phyloP scores from a whole-genome alignment of 805 yeast species.

The Nakazawaea populi region DNA sequence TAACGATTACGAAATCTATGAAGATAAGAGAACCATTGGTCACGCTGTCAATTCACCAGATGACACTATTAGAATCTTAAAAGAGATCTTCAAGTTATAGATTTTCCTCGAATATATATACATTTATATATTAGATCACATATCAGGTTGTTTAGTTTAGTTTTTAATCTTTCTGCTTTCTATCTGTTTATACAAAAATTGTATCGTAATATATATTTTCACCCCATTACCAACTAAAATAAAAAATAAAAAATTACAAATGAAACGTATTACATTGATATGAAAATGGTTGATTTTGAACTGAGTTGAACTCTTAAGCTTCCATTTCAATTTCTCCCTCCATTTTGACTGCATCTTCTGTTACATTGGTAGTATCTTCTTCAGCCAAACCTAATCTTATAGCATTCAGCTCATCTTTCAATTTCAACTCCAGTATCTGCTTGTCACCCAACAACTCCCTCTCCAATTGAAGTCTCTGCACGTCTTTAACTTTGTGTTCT shows the following conservation, averaged over 20 bases:
- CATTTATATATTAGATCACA: not conserved
- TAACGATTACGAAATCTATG: conserved; percentile 95
- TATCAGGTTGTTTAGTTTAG: too few relatives aligned
- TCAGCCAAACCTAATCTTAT: conserved; percentile 1
- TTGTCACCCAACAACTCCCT: conserved; percentile 18
- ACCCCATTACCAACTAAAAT: not conserved
- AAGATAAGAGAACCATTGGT: conserved; percentile 89
- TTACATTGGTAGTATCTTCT: not conserved
- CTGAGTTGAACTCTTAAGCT: not conserved
- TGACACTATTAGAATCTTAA: conserved; percentile 82
- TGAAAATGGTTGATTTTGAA: too few relatives aligned
- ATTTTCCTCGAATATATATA: not conserved
- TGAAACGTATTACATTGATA: not conserved
- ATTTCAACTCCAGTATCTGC: conserved; percentile 4
- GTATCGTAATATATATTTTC: too few relatives aligned
- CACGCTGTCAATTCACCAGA: conserved; percentile 87
- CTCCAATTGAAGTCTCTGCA: conserved; percentile 40
- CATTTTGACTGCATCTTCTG: not conserved
- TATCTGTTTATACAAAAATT: too few relatives aligned
- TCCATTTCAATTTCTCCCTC: conserved; percentile 5
- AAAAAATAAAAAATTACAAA: not conserved
- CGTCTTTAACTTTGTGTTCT: conserved; percentile 44
- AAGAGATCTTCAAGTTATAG: conserved; percentile 66
- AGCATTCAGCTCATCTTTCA: conserved; percentile 7
- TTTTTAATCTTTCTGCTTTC: too few relatives aligned